These are phyloP conservation scores for Begonia loranthoides DNA, from an alignment of 306 rosid genomes.

Conservation along the genomic window DNA sequence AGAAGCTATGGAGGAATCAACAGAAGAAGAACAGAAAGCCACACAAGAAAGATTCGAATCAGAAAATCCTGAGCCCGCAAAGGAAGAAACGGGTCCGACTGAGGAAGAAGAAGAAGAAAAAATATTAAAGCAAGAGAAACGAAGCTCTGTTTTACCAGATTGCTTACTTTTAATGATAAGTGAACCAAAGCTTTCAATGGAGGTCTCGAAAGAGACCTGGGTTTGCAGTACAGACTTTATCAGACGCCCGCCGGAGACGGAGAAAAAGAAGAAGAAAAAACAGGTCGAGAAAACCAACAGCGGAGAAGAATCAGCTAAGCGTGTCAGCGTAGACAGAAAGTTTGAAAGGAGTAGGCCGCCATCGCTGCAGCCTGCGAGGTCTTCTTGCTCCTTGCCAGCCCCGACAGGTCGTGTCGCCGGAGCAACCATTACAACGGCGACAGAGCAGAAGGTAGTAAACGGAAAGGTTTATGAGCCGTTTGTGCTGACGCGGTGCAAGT, in stretches of 20 bases:
- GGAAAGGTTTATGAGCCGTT: slow-evolving; percentile 68
- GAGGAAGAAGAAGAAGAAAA: slow-evolving; percentile 22
- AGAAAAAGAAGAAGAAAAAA: slow-evolving; percentile 8
- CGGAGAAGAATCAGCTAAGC: slow-evolving; percentile 24
- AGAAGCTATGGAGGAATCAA: not conserved
- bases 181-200: slow-evolving; percentile 97
- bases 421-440: slow-evolving; percentile 49
- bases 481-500: slow-evolving; percentile 78
- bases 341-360: slow-evolving; percentile 6
- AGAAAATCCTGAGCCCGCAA: slow-evolving; percentile 2
- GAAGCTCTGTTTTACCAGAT: slow-evolving; percentile 37
- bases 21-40: slow-evolving; percentile 4
- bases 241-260: slow-evolving; percentile 60
- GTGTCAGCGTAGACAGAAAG: slow-evolving; percentile 13
- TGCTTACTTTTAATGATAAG: slow-evolving; percentile 92
- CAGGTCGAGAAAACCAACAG: slow-evolving; percentile 15
- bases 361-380: slow-evolving; percentile 60
- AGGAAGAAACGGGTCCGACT: not conserved
- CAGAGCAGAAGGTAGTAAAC: slow-evolving; percentile 65
- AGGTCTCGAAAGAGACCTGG: slow-evolving; percentile 94
- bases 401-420: slow-evolving; percentile 10
- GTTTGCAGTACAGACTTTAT: slow-evolving; percentile 76
- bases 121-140: slow-evolving; percentile 7
- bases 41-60: slow-evolving; percentile 17
- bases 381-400: slow-evolving; percentile 61